phyloP scores from a whole-genome alignment of 768 basidiomycete species.

The Rhizopogon rudus region DNA sequence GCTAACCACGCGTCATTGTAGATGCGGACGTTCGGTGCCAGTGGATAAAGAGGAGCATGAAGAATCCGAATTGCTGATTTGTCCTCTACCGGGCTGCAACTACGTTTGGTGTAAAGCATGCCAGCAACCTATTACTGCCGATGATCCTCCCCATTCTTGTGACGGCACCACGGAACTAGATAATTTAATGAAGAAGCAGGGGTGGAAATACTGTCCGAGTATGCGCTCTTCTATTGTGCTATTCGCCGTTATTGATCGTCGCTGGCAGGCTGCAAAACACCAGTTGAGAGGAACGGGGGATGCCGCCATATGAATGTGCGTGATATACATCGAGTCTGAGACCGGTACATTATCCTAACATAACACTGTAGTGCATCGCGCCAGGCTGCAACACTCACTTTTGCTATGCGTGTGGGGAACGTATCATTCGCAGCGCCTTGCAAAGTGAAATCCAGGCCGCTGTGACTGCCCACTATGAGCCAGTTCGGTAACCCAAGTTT shows the following conservation, averaged over 20 bases:
- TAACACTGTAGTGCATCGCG: slow-evolving; percentile 38
- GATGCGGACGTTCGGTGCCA: slow-evolving; percentile 45
- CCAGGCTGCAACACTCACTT: slow-evolving; percentile 59
- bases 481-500: no score
- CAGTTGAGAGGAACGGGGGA: slow-evolving; percentile 45
- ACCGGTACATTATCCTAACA: background rate
- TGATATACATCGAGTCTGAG: background rate
- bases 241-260: background rate
- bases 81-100: slow-evolving; percentile 44
- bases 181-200: slow-evolving; percentile 42
- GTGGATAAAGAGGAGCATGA: slow-evolving; percentile 48
- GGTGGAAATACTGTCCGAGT: slow-evolving; percentile 67
- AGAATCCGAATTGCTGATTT: slow-evolving; percentile 35
- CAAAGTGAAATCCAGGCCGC: slow-evolving; percentile 24
- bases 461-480: slow-evolving; percentile 28
- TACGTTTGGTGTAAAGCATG: slow-evolving; percentile 62
- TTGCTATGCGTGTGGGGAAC: slow-evolving; percentile 46
- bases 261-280: slow-evolving; percentile 38
- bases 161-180: slow-evolving; percentile 53
- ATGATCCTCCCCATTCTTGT: slow-evolving; percentile 47
- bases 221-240: slow-evolving; percentile 7
- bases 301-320: slow-evolving; percentile 60
- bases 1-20: slow-evolving; percentile 14
- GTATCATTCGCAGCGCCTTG: slow-evolving; percentile 39
- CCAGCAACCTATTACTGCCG: slow-evolving; percentile 32